A percentile compares a stretch with the other conserved stretches of the same genome.
Evolutionary conservation across 2,329 filamentous ascomycete species (phyloP).

Genomic region (Ceratocystis papillata): DNA sequence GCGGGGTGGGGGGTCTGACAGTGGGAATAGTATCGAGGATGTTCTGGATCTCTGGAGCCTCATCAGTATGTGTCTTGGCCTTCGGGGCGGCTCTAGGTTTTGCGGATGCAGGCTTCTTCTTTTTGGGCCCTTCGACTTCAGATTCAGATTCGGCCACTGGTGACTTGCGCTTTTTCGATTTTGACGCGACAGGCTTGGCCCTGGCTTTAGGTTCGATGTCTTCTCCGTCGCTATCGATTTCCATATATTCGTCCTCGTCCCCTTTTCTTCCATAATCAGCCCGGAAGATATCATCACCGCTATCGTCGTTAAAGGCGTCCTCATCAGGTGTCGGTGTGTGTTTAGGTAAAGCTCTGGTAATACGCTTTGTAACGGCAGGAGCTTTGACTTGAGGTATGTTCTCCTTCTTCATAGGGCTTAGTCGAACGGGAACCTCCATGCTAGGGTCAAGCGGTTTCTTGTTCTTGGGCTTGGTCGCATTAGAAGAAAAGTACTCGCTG

Average conservation of each 20-base stretch:
- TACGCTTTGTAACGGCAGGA: slow-evolving; percentile 28
- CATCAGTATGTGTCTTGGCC: slow-evolving; percentile 58
- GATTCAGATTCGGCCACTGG: slow-evolving; percentile 44
- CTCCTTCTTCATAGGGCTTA: slow-evolving; percentile 42
- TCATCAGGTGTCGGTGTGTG: slow-evolving; percentile 28
- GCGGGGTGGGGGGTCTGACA: slow-evolving; percentile 73
- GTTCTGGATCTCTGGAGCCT: slow-evolving; percentile 57
- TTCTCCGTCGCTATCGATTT: slow-evolving; percentile 52
- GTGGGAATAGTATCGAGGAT: slow-evolving; percentile 83
- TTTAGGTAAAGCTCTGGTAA: slow-evolving; percentile 2
- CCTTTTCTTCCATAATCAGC: slow-evolving; percentile 58
- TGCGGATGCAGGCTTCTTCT: slow-evolving; percentile 49
- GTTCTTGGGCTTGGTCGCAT: slow-evolving; percentile 28
- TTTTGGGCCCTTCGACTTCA: slow-evolving; percentile 50
- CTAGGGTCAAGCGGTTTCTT: slow-evolving; percentile 34
- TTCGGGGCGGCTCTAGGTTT: slow-evolving; percentile 46
- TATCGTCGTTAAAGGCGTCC: slow-evolving; percentile 53
- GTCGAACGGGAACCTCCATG: slow-evolving; percentile 38
- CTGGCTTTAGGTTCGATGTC: slow-evolving; percentile 39
- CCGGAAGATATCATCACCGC: slow-evolving; percentile 74
- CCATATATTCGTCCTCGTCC: slow-evolving; percentile 59
- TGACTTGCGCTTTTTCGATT: slow-evolving; percentile 48
- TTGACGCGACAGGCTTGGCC: slow-evolving; percentile 29
- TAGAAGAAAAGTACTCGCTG: slow-evolving; percentile 47
- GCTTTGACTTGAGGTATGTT: slow-evolving; percentile 27